Evolutionary conservation across 2,329 filamentous ascomycete species (phyloP).

Genomic region (Gaeumannomyces sp.): DNA sequence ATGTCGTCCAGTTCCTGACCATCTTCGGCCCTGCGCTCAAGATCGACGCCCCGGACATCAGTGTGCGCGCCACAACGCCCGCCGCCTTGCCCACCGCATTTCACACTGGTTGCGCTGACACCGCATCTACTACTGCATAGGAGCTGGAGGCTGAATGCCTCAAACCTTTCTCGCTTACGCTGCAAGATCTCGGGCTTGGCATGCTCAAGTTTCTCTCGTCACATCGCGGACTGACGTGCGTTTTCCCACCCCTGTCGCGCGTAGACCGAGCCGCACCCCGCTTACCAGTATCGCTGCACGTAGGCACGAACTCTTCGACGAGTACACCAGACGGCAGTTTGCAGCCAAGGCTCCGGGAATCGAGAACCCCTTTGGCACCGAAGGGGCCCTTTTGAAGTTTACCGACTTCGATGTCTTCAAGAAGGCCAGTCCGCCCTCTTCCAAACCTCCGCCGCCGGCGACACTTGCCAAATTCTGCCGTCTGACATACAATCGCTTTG

Average conservation of each 20-base stretch:
- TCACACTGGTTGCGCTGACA: conserved; percentile 6
- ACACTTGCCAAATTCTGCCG: not conserved
- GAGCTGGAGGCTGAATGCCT: conserved; percentile 85
- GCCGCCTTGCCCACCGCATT: not conserved
- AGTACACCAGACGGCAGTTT: conserved; percentile 87
- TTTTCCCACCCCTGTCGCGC: conserved; percentile 22
- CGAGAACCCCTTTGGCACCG: conserved; percentile 75
- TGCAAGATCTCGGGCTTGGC: conserved; percentile 77
- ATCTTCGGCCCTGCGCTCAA: conserved; percentile 86
- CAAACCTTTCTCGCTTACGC: conserved; percentile 66
- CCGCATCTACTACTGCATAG: conserved; percentile 38
- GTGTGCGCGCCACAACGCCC: conserved; percentile 49
- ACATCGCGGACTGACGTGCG: conserved; percentile 85
- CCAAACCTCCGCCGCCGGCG: not conserved
- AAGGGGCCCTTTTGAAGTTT: conserved; percentile 68
- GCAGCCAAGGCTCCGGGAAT: conserved; percentile 67
- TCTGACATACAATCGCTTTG: conserved; percentile 5
- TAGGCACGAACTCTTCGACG: conserved; percentile 83
- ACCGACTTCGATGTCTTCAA: conserved; percentile 74
- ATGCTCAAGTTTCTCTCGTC: conserved; percentile 91
- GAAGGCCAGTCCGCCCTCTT: conserved; percentile 47
- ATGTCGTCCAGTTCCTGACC: conserved; percentile 87
- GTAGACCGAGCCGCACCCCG: not conserved
- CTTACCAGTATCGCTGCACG: not conserved
- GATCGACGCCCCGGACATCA: conserved; percentile 82